Evolutionary conservation across 2,329 filamentous ascomycete species (phyloP).

Genomic region (Ascochyta viciae-villosae): DNA sequence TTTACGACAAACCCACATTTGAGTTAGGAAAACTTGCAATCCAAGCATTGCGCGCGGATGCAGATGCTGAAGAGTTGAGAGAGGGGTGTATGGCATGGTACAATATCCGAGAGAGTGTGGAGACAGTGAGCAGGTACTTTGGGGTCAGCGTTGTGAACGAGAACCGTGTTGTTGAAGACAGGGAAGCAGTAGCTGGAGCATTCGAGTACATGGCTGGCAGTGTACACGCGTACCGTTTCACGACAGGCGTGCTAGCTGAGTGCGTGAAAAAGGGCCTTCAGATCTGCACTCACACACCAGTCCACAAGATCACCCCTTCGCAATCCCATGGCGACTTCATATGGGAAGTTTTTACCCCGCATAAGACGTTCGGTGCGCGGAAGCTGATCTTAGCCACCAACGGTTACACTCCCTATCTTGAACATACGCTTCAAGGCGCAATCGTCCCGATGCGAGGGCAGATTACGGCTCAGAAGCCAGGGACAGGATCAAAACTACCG

Average conservation of each 20-base stretch:
- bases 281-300: constrained; percentile 40
- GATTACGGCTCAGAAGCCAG: constrained; percentile 48
- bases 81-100: constrained; percentile 40
- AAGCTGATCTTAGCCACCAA: constrained; percentile 46
- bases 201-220: constrained; percentile 44
- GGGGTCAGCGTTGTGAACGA: constrained; percentile 24
- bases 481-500: constrained; percentile 47
- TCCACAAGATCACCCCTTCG: constrained; percentile 23
- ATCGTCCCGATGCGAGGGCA: constrained; percentile 53
- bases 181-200: constrained; percentile 35
- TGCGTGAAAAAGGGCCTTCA: constrained; percentile 38
- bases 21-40: constrained; percentile 37
- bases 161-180: constrained; percentile 21
- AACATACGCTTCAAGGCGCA: constrained; percentile 45
- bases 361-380: constrained; percentile 23
- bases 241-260: constrained; percentile 32
- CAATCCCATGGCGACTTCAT: background rate
- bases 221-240: constrained; percentile 43
- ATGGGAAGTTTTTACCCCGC: constrained; percentile 32
- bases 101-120: constrained; percentile 24
- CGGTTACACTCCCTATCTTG: constrained; percentile 43
- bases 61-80: constrained; percentile 31
- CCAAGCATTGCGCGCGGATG: constrained; percentile 29
- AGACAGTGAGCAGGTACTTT: constrained; percentile 26
- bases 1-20: constrained; percentile 57